Evolutionary conservation across 345 rosid species (phyloP).

Genomic region (Hibiscus trionum): DNA sequence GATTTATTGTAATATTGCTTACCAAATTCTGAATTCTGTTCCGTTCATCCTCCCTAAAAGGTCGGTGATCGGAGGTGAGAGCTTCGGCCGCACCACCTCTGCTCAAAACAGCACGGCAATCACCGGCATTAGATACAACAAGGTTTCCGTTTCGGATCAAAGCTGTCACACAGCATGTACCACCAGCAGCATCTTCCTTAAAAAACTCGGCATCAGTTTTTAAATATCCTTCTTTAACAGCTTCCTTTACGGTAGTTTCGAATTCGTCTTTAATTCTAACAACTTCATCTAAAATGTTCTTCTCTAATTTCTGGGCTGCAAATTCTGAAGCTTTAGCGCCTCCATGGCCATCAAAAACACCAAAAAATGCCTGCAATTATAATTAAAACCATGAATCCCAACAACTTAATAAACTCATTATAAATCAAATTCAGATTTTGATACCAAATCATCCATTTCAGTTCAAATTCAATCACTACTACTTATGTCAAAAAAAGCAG

Average conservation of each 20-base stretch:
- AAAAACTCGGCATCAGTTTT: slow-evolving; percentile 67
- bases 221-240: slow-evolving; percentile 65
- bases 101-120: slow-evolving; percentile 92
- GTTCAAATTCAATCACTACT: neutral
- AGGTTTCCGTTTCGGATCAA: slow-evolving; percentile 56
- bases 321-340: slow-evolving; percentile 58
- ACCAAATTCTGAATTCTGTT: slow-evolving; percentile 60
- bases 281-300: slow-evolving; percentile 49
- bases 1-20: slow-evolving; percentile 15
- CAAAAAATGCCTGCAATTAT: slow-evolving; percentile 47
- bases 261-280: slow-evolving; percentile 24
- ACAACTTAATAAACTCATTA: neutral
- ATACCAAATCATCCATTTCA: neutral
- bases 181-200: slow-evolving; percentile 49
- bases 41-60: slow-evolving; percentile 72
- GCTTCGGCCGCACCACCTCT: slow-evolving; percentile 64
- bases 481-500: too few species aligned
- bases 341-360: slow-evolving; percentile 67
- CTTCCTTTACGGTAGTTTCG: slow-evolving; percentile 32
- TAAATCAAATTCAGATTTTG: neutral
- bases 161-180: slow-evolving; percentile 88
- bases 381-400: slow-evolving; percentile 2
- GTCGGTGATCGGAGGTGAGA: slow-evolving; percentile 79
- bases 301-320: slow-evolving; percentile 48
- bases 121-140: slow-evolving; percentile 77